Base-by-base conservation (phyloP, 495 filamentous ascomycete species). In the Aspergillus diversus region DNA sequence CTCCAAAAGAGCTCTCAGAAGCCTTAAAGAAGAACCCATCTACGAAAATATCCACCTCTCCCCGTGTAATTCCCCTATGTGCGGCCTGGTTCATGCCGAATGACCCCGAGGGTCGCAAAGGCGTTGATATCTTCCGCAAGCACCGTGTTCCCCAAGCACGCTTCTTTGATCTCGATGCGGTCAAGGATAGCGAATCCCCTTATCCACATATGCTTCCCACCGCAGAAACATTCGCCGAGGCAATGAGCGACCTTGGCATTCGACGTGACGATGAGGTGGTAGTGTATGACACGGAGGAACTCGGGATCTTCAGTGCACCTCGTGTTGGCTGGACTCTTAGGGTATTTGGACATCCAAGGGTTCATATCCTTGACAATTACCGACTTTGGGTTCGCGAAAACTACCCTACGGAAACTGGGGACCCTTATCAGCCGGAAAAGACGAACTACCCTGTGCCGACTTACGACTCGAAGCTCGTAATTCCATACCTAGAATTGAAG, bases 191-290 rank as follows among this genome's bases (percentile, higher is more conserved):
- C 67, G 84, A 86, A 65, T 96, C 91, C 37, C 89, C 90, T 7
- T 99, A 97, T 71, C 94, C 95, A 12, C 95, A 99, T 73, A 99
- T 99, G 95, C 89, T 99, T 7, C 96, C 96, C 4, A 89, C 83
- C 17, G 80, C 89, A 15, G 85, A 89, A 64, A 80, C 84, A 34
- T 98, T 98, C 73, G 89, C 92, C 47, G 82, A 88, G 61, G 92
- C 92, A 9, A 97, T 99, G 96, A 85, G 88, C 63, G 82, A 87
- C 47, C 77, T 99, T 16, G 95, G 95, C 5, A 95, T 99, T 59
- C 86, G 86, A 39, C 83, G 84, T 59, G 91, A 96, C 48, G 95
- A 99, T 67, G 89, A 87, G 11, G 83, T 99, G 1, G 94, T 98
- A 8, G 91, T 99, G 7, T 99, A 98, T 70, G 95, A 99, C 73